Conservation (phyloP, 2,329 filamentous ascomycete species). For the Exophiala lecanii-corni region DNA sequence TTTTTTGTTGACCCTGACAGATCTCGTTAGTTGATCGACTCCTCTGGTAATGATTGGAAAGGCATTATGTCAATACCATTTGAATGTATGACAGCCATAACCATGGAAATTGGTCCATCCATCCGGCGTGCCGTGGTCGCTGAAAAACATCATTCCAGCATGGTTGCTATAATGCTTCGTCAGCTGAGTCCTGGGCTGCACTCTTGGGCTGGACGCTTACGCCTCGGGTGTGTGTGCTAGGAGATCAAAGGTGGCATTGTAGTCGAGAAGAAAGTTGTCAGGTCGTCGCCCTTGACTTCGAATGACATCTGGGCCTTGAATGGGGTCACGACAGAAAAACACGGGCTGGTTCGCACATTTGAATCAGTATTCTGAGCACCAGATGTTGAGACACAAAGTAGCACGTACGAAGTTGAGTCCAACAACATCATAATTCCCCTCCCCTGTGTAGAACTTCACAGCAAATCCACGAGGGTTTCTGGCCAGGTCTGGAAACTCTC, state of each 20-base stretch:
- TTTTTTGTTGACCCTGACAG: constrained; percentile 63
- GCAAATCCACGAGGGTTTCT: constrained; percentile 80
- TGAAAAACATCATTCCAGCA: constrained; percentile 77
- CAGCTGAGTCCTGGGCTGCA: too few relatives aligned
- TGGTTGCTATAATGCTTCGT: constrained; percentile 74
- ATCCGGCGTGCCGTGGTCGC: constrained; percentile 66
- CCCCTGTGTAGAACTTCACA: constrained; percentile 70
- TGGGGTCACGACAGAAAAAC: constrained; percentile 71
- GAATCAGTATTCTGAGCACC: too few relatives aligned
- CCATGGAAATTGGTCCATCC: constrained; percentile 83
- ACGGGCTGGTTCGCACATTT: constrained; percentile 72
- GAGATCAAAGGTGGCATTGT: constrained; percentile 53
- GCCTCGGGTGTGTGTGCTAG: constrained; percentile 46
- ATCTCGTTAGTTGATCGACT: too few relatives aligned
- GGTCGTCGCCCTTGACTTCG: constrained; percentile 65
- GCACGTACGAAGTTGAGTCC: too few relatives aligned
- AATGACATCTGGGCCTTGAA: constrained; percentile 47
- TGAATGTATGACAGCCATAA: constrained; percentile 77
- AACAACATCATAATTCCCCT: constrained; percentile 73
- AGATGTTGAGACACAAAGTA: too few relatives aligned
- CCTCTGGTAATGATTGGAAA: too few relatives aligned
- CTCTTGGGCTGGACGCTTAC: too few relatives aligned
- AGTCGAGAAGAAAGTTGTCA: constrained; percentile 61
- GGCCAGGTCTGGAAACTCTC: constrained; percentile 73
- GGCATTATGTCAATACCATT: too few relatives aligned